Evolutionary conservation across 2,329 filamentous ascomycete species (phyloP), one percentile per base, ranked within the genome.

Genomic region (Pestalotiopsis sp.): DNA sequence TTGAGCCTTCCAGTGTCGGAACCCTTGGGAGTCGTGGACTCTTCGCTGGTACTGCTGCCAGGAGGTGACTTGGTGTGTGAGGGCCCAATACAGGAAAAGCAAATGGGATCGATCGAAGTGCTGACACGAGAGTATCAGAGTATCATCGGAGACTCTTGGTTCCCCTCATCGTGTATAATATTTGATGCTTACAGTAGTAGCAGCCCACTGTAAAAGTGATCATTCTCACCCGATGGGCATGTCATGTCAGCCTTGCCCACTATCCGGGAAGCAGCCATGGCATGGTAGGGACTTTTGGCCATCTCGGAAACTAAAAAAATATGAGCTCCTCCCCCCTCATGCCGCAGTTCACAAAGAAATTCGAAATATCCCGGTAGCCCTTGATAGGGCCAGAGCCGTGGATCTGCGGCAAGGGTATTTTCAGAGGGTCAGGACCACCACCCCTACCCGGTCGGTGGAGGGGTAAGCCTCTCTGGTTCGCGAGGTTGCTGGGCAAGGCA

Each of bases 171-270:
- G 45, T 52, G 45, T 52, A 52, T n/a, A 20, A 52, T 9, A 7
- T n/a, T 52, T n/a, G 45, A 9, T n/a, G 45, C n/a, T 52, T 52
- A 52, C 45, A n/a, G 20, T 52, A n/a, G 31, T 36, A 36, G 56
- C 56, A 59, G n/a, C 11, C 59, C 27, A 39, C n/a, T n/a, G 20
- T 7, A 6, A 20, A n/a, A 39, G 31, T 7, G 31, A 36, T 36
- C 17, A 27, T 39, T 12, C 25, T 36, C 31, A 36, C 20, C 14
- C 14, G n/a, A 20, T 20, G 27, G 25, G 20, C 59, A 27, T 25
- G 20, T 64, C 39, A 64, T 25, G 13, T 64, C 39, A 64, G 61
- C 39, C 61, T 64, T 64, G 61, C 38, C 61, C 61, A 23, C 39
- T 31, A 25, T 25, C n/a, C 61, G 61, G 61, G 39, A 49, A n/a